Conservation (phyloP, 192 early-diverging fungal genomes). For the Coemansia sp. region DNA sequence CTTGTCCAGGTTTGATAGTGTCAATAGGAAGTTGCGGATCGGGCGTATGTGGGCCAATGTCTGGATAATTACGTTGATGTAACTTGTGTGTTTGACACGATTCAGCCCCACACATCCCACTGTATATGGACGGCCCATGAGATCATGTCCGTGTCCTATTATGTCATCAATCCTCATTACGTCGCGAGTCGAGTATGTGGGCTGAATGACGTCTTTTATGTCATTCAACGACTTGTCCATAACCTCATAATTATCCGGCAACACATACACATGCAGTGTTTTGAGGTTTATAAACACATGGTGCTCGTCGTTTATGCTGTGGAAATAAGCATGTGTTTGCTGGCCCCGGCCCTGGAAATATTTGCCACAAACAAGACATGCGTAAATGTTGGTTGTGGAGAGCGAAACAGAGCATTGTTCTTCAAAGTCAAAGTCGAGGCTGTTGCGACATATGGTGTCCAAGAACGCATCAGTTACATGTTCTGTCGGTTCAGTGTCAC, state of each 20-base stretch:
- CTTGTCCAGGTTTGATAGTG: slow-evolving; percentile 25
- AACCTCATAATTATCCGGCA: slow-evolving; percentile 95
- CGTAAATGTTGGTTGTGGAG: slow-evolving; percentile 91
- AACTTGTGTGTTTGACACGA: slow-evolving; percentile 93
- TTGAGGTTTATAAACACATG: slow-evolving; percentile 93
- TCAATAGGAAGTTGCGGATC: slow-evolving; percentile 84
- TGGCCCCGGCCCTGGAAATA: slow-evolving; percentile 93
- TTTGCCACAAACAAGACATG: slow-evolving; percentile 94
- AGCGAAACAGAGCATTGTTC: slow-evolving; percentile 95
- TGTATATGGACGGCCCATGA: slow-evolving; percentile 81
- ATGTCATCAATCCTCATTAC: slow-evolving; percentile 67
- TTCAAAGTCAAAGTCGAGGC: slow-evolving; percentile 98
- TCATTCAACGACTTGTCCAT: slow-evolving; percentile 83
- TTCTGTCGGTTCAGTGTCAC: not conserved
- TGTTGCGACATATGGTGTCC: slow-evolving; percentile 81
- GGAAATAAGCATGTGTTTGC: slow-evolving; percentile 91
- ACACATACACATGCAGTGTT: slow-evolving; percentile 71
- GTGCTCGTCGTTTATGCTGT: slow-evolving; percentile 92
- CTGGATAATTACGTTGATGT: slow-evolving; percentile 90
- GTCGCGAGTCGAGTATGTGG: slow-evolving; percentile 69
- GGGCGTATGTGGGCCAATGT: slow-evolving; percentile 82
- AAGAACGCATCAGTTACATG: slow-evolving; percentile 62
- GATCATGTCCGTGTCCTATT: slow-evolving; percentile 62
- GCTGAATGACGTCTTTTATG: slow-evolving; percentile 88
- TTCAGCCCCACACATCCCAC: slow-evolving; percentile 94